Evolutionary conservation across 768 basidiomycete genomes (phyloP).

Genomic region (Macrolepiota albuminosa): DNA sequence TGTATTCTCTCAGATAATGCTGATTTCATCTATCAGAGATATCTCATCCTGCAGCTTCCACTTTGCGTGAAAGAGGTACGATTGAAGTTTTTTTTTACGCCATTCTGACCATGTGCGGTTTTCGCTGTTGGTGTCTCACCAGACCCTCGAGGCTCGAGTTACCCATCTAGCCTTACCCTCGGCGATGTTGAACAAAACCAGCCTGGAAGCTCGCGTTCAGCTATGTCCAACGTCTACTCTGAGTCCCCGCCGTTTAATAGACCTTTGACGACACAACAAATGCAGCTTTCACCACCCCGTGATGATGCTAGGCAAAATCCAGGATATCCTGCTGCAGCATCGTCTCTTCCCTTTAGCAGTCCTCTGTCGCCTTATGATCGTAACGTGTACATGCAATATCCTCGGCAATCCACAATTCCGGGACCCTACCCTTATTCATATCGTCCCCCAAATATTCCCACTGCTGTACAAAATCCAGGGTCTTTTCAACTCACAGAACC

Average conservation of each 20-base stretch:
- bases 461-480: conserved; percentile 17
- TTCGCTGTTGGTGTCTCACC: conserved; percentile 5
- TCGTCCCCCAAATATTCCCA: conserved; percentile 29
- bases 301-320: conserved; percentile 16
- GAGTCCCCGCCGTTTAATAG: conserved; percentile 14
- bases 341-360: conserved; percentile 23
- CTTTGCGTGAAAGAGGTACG: conserved; percentile 18
- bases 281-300: conserved; percentile 13
- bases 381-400: conserved; percentile 34
- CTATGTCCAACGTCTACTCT: conserved; percentile 20
- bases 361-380: conserved; percentile 25
- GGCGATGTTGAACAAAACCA: conserved; percentile 24
- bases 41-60: neutral
- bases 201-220: conserved; percentile 16
- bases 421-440: conserved; percentile 28
- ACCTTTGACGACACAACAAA: conserved; percentile 11
- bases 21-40: conserved; percentile 20
- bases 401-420: conserved; percentile 31
- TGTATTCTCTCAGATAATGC: neutral
- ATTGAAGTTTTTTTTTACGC: too few species aligned
- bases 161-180: conserved; percentile 15
- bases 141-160: conserved; percentile 9
- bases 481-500: conserved; percentile 34
- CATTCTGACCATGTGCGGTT: too few species aligned
- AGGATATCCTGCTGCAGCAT: conserved; percentile 15